These are phyloP conservation scores for Paecilomyces variotii DNA, from an alignment of 2,329 filamentous ascomycete species.

Conservation along the genomic window DNA sequence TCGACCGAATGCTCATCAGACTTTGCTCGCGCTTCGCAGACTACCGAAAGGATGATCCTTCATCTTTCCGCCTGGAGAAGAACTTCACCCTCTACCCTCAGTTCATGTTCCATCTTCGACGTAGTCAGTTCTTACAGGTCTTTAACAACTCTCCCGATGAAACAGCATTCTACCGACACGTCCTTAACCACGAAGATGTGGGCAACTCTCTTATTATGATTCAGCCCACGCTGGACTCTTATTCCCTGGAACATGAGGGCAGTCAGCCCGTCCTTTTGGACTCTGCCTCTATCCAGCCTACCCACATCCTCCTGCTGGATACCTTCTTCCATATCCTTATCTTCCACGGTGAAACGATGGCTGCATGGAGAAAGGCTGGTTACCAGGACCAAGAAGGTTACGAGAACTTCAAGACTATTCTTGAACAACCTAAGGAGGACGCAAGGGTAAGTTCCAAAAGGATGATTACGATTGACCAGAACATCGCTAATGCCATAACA, in stretches of 20 bases:
- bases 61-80: slow-evolving; percentile 93
- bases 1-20: slow-evolving; percentile 95
- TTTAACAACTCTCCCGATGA: slow-evolving; percentile 99
- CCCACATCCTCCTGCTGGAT: slow-evolving; percentile 87
- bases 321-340: slow-evolving; percentile 99
- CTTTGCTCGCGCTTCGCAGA: slow-evolving; percentile 95
- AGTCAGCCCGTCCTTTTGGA: slow-evolving; percentile 90
- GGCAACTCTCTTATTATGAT: slow-evolving; percentile 98
- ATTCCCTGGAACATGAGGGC: slow-evolving; percentile 92
- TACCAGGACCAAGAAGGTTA: slow-evolving; percentile 98
- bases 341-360: slow-evolving; percentile 96
- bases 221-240: slow-evolving; percentile 92
- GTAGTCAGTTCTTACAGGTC: slow-evolving; percentile 95
- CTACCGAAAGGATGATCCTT: slow-evolving; percentile 95
- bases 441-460: slow-evolving; percentile 60
- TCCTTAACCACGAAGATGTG: slow-evolving; percentile 94
- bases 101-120: slow-evolving; percentile 98
- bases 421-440: slow-evolving; percentile 94
- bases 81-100: slow-evolving; percentile 98
- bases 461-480: background rate
- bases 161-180: slow-evolving; percentile 97
- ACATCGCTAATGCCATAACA: slow-evolving; percentile 26
- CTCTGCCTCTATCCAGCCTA: slow-evolving; percentile 90
- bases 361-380: slow-evolving; percentile 94
- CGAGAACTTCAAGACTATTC: slow-evolving; percentile 81